Evolutionary conservation across 805 yeast species (phyloP).

Genomic region (Kuraishia hungarica): DNA sequence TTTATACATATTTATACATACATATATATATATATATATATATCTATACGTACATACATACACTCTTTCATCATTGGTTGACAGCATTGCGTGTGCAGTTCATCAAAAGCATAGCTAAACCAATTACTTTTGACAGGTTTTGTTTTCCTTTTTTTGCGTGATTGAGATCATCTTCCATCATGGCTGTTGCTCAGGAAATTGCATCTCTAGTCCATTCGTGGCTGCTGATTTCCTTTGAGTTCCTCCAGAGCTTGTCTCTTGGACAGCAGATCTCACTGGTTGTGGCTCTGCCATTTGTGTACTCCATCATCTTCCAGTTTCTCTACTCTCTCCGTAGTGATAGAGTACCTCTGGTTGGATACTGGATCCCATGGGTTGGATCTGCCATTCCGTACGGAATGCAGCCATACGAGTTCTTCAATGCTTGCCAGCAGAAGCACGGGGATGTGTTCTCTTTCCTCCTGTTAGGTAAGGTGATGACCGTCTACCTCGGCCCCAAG

Average conservation of each 20-base stretch:
- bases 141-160: background rate
- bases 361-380: conserved; percentile 95
- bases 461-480: conserved; percentile 84
- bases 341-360: conserved; percentile 83
- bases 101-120: too few species aligned
- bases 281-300: conserved; percentile 49
- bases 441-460: conserved; percentile 93
- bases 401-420: conserved; percentile 89
- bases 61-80: too few species aligned
- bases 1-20: too few species aligned
- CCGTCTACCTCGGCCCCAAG: conserved; percentile 93
- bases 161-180: background rate
- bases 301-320: conserved; percentile 59
- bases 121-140: too few species aligned
- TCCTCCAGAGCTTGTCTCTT: conserved; percentile 12
- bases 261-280: conserved; percentile 23
- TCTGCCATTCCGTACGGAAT: conserved; percentile 84
- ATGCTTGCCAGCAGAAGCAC: conserved; percentile 64
- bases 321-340: conserved; percentile 66
- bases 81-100: too few species aligned
- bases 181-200: background rate
- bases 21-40: too few species aligned
- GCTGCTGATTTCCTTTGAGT: background rate
- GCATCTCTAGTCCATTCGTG: background rate
- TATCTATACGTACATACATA: background rate